Conservation (phyloP, 176 grass and related monocot genomes). For the Avena eriantha region DNA sequence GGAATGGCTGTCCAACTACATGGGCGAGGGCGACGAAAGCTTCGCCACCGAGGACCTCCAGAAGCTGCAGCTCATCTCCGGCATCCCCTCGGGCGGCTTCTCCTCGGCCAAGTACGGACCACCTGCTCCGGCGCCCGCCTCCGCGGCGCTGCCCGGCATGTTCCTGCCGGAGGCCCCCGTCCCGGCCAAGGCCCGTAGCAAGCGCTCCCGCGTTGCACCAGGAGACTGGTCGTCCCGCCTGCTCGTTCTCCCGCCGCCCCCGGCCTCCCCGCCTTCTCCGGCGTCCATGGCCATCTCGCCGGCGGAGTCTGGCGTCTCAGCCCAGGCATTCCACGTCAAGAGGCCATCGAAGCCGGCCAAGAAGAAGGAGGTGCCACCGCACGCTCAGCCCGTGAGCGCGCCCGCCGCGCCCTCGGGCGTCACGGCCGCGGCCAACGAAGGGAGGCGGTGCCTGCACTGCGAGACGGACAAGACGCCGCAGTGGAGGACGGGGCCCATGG, state of each 20-base stretch:
- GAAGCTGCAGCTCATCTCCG: conserved; percentile 86
- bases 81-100: conserved; percentile 47
- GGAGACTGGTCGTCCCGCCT: conserved; percentile 70
- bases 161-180: conserved; percentile 55
- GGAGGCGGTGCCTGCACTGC: conserved; percentile 86
- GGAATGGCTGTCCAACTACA: conserved; percentile 93
- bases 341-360: conserved; percentile 58
- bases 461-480: conserved; percentile 97
- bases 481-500: conserved; percentile 95
- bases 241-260: conserved; percentile 48
- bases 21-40: conserved; percentile 61
- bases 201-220: conserved; percentile 63
- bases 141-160: conserved; percentile 28
- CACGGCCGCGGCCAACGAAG: conserved; percentile 37
- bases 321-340: conserved; percentile 35
- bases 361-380: conserved; percentile 58
- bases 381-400: background rate
- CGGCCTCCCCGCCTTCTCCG: conserved; percentile 44
- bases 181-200: conserved; percentile 68
- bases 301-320: conserved; percentile 49
- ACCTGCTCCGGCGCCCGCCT: conserved; percentile 8
- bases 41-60: conserved; percentile 88
- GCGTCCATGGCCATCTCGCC: conserved; percentile 58
- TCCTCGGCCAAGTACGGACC: background rate
- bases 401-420: background rate